These are phyloP conservation scores for Tagetes patula DNA, from an alignment of 129 eudicot species.

Conservation along the genomic window DNA sequence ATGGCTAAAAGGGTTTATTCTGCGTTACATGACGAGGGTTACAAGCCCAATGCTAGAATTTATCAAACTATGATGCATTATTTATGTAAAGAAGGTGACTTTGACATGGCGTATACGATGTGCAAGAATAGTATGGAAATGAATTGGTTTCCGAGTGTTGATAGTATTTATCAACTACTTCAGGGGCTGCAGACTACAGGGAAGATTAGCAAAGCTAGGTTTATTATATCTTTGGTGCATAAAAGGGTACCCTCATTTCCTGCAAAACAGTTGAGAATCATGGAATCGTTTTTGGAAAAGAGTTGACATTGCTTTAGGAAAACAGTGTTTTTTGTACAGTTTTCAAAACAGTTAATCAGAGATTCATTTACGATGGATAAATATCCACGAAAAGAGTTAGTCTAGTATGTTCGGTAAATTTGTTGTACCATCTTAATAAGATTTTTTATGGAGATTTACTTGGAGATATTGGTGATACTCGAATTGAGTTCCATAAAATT, in stretches of 20 bases:
- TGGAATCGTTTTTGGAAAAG: conserved; percentile 51
- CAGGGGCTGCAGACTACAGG: conserved; percentile 57
- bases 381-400: conserved; percentile 26
- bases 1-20: conserved; percentile 85
- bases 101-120: conserved; percentile 68
- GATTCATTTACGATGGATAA: conserved; percentile 38
- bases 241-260: conserved; percentile 64
- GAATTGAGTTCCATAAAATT: conserved; percentile 10
- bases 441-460: conserved; percentile 35
- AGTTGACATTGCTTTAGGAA: conserved; percentile 37
- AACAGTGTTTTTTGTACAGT: conserved; percentile 34
- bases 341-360: conserved; percentile 20
- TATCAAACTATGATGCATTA: conserved; percentile 92
- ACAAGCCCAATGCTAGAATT: conserved; percentile 70
- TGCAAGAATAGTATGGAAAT: conserved; percentile 71
- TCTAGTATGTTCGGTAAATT: conserved; percentile 34
- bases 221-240: conserved; percentile 52
- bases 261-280: conserved; percentile 35
- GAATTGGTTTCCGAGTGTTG: conserved; percentile 62
- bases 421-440: conserved; percentile 40
- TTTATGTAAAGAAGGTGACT: conserved; percentile 62
- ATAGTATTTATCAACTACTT: conserved; percentile 56
- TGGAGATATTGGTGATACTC: conserved; percentile 24
- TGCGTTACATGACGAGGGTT: conserved; percentile 59
- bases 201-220: conserved; percentile 46